These are phyloP conservation scores for Parastagonospora nodorum DNA, from an alignment of 2,329 filamentous ascomycete species.

Conservation along the genomic window DNA sequence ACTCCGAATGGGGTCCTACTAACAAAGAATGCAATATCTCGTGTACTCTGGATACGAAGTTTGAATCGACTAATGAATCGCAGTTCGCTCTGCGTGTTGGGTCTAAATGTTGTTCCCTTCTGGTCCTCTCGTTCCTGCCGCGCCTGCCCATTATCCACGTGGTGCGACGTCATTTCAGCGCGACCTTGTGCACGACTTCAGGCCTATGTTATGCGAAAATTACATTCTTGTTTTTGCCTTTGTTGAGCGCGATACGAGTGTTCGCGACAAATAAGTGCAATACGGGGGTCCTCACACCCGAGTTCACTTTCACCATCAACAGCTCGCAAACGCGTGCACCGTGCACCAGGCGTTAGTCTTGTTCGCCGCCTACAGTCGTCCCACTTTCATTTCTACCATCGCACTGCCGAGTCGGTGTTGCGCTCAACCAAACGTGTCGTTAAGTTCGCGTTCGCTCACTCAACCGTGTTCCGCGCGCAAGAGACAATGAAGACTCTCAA, in stretches of 20 bases:
- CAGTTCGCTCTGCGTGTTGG: not conserved
- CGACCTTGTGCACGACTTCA: not conserved
- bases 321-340: too few relatives aligned
- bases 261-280: too few relatives aligned
- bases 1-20: not conserved
- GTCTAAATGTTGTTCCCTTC: not conserved
- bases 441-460: too few relatives aligned
- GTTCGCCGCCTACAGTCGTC: not conserved
- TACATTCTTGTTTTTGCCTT: too few relatives aligned
- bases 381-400: not conserved
- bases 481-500: constrained; percentile 24
- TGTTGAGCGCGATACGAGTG: too few relatives aligned
- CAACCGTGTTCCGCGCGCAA: not conserved
- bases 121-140: not conserved
- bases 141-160: not conserved
- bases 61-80: not conserved
- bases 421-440: not conserved
- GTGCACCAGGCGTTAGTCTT: too few relatives aligned
- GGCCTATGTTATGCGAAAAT: not conserved
- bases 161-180: constrained; percentile 5
- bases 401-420: not conserved
- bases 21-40: too few relatives aligned
- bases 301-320: too few relatives aligned
- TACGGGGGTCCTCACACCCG: too few relatives aligned
- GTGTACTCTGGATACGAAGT: too few relatives aligned